phyloP scores from a whole-genome alignment of 2,329 filamentous ascomycete species.

The Biscogniauxia mediterranea region DNA sequence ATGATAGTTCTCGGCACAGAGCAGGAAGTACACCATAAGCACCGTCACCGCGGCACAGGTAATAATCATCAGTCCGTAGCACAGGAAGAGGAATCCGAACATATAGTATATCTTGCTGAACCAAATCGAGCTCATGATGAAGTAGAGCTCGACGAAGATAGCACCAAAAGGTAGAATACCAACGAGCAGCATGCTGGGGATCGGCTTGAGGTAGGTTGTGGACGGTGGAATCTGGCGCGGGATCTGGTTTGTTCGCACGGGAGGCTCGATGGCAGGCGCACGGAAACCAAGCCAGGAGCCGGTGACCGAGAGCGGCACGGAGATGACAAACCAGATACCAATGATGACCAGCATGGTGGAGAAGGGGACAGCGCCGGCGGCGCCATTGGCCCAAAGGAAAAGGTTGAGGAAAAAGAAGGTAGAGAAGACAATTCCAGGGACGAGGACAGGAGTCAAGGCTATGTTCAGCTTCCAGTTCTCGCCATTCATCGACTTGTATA shows the following conservation, averaged over 20 bases:
- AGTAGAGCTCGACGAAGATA: constrained; percentile 98
- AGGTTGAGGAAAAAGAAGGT: constrained; percentile 93
- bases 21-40: constrained; percentile 91
- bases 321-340: constrained; percentile 95
- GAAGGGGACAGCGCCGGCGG: constrained; percentile 92
- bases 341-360: constrained; percentile 95
- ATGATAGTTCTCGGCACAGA: constrained; percentile 96
- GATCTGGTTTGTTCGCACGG: constrained; percentile 95
- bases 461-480: constrained; percentile 96
- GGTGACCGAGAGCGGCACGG: constrained; percentile 82
- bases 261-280: constrained; percentile 66
- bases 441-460: constrained; percentile 76
- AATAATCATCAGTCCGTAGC: constrained; percentile 95
- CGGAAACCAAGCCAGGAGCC: constrained; percentile 95
- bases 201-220: constrained; percentile 76
- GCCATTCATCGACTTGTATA: constrained; percentile 93
- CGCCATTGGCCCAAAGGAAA: constrained; percentile 91
- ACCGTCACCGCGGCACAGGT: constrained; percentile 91
- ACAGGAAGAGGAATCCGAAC: constrained; percentile 98
- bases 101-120: constrained; percentile 99
- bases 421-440: constrained; percentile 82
- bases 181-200: constrained; percentile 89
- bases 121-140: constrained; percentile 99
- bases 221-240: constrained; percentile 90
- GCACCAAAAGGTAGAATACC: constrained; percentile 92